Evolutionary conservation across 331 rosid species (phyloP).

Genomic region (Quercus tomentella): DNA sequence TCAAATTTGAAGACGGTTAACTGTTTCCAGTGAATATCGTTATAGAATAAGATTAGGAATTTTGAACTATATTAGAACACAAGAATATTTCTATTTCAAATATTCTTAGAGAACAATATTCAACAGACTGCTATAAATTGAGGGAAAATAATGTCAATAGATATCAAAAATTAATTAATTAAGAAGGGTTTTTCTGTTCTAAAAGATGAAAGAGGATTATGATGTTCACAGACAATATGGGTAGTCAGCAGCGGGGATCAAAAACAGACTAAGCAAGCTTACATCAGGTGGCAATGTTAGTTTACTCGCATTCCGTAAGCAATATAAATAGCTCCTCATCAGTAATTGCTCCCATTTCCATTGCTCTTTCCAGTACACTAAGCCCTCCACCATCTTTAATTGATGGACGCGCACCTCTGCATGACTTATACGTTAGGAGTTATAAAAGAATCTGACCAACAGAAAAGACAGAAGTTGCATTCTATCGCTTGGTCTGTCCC

Average conservation of each 20-base stretch:
- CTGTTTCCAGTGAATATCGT: no score
- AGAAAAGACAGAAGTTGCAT: not conserved
- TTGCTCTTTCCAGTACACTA: constrained; percentile 83
- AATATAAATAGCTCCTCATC: constrained; percentile 80
- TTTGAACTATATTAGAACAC: no score
- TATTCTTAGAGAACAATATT: not conserved
- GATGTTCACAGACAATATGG: not conserved
- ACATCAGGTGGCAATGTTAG: not conserved
- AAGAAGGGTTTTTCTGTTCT: not conserved
- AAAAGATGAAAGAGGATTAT: not conserved
- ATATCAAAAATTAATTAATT: not conserved
- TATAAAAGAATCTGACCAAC: not conserved
- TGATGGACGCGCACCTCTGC: constrained; percentile 85
- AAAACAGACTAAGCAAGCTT: not conserved
- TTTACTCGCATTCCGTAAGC: constrained; percentile 58
- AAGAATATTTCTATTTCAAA: no score
- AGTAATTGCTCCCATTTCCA: constrained; percentile 95
- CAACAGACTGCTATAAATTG: not conserved
- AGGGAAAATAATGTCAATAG: not conserved
- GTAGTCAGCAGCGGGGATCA: not conserved
- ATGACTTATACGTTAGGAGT: constrained; percentile 15
- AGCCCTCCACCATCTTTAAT: constrained; percentile 78
- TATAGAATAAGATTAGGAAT: no score
- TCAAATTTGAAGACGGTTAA: no score
- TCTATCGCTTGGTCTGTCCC: not conserved